Conservation (phyloP, 2,329 filamentous ascomycete species). For the Trichophyton rubrum region DNA sequence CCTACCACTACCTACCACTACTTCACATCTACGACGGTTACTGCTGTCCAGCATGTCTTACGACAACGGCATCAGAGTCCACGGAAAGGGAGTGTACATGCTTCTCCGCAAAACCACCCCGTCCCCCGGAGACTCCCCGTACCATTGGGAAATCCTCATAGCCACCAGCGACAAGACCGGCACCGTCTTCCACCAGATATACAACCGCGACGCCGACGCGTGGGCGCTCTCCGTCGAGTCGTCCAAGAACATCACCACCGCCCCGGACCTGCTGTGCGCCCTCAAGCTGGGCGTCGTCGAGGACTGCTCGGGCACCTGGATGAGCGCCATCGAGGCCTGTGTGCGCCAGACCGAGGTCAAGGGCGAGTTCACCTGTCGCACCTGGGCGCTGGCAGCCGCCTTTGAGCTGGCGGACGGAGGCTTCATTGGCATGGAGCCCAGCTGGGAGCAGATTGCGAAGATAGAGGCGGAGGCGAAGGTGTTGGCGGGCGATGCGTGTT, state of each 20-base stretch:
- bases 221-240: conserved; percentile 7
- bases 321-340: conserved; percentile 11
- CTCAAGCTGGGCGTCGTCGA: conserved; percentile 12
- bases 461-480: conserved; percentile 11
- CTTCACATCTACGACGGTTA: no score
- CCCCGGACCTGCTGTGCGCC: conserved; percentile 8
- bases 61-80: conserved; percentile 6
- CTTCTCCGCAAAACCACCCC: conserved; percentile 8
- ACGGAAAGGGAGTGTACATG: conserved; percentile 13
- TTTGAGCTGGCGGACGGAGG: conserved; percentile 13
- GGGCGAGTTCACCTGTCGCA: conserved; percentile 11
- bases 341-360: conserved; percentile 8
- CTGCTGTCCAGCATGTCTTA: not conserved
- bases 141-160: conserved; percentile 14
- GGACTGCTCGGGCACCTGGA: conserved; percentile 11
- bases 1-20: no score
- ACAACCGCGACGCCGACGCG: not conserved
- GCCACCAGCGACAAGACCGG: conserved; percentile 7
- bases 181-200: conserved; percentile 11
- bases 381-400: conserved; percentile 12
- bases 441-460: conserved; percentile 10
- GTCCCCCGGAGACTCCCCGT: not conserved
- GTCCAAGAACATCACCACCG: conserved; percentile 6
- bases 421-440: conserved; percentile 11
- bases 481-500: not conserved